phyloP scores from a whole-genome alignment of 2,329 filamentous ascomycete genomes.

The Colletotrichum tabaci region DNA sequence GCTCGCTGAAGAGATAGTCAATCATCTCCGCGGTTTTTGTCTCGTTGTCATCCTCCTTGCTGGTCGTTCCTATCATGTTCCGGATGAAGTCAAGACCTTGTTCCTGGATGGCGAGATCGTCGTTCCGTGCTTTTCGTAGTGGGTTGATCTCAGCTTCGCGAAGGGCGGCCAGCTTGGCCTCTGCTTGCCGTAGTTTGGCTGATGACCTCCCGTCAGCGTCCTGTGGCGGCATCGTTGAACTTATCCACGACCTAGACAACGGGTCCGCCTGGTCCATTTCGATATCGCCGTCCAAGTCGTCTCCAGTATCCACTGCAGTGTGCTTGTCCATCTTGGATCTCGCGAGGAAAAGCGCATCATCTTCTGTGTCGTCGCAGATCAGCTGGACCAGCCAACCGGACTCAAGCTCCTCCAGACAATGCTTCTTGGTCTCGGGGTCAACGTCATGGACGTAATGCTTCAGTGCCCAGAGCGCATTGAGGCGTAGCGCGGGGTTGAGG shows the following conservation, averaged over 20 bases:
- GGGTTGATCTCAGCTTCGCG: slow-evolving; percentile 79
- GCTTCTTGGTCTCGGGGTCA: slow-evolving; percentile 80
- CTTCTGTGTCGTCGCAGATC: slow-evolving; percentile 76
- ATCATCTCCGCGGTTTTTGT: slow-evolving; percentile 78
- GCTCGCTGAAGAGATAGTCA: slow-evolving; percentile 82
- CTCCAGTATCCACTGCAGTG: slow-evolving; percentile 45
- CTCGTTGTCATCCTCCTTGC: slow-evolving; percentile 46
- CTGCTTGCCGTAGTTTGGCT: slow-evolving; percentile 63
- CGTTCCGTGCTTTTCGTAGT: slow-evolving; percentile 76
- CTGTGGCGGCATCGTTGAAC: slow-evolving; percentile 41
- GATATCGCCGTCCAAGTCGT: slow-evolving; percentile 71
- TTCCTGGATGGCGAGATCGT: slow-evolving; percentile 90
- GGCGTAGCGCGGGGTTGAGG: slow-evolving; percentile 80
- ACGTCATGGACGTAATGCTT: slow-evolving; percentile 89
- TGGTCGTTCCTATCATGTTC: slow-evolving; percentile 82
- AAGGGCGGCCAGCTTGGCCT: slow-evolving; percentile 64
- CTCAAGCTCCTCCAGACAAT: slow-evolving; percentile 82
- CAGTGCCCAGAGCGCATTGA: slow-evolving; percentile 92
- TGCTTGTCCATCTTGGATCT: slow-evolving; percentile 51
- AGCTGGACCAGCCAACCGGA: slow-evolving; percentile 86
- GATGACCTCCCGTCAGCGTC: slow-evolving; percentile 49
- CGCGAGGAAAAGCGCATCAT: slow-evolving; percentile 62
- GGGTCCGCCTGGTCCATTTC: slow-evolving; percentile 68
- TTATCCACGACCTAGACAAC: slow-evolving; percentile 47
- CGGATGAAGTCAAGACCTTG: slow-evolving; percentile 91